Evolutionary conservation across 2,329 filamentous ascomycete genomes (phyloP), one percentile per base, ranked within the genome.

Genomic region (Alternaria postmessia): DNA sequence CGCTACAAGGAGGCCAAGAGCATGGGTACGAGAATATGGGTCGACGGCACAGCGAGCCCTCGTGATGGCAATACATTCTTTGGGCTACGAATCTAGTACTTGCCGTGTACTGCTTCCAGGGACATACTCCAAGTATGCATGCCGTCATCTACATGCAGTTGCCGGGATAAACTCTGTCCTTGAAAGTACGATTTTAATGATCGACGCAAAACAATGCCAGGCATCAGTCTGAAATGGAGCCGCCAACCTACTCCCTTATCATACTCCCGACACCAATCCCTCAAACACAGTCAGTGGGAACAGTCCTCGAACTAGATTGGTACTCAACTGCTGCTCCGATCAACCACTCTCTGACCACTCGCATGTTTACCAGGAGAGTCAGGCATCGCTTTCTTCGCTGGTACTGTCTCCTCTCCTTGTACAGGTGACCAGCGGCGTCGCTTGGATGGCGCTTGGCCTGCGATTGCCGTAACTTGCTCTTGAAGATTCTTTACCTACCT

Each of bases 401-500:
- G 0, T 18, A 39, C 34, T 9, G 36, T 39, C n/a, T 20, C 36
- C 36, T 20, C n/a, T 5, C 9, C 8, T 20, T 7, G 14, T n/a
- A 9, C 36, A 18, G n/a, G 6, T 7, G n/a, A n/a, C 8, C 1
- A 39, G 7, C 4, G 5, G 36, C 1, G 36, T 3, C n/a, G 36
- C 1, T 39, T 39, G 7, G n/a, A 20, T 8, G n/a, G n/a, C 36
- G n/a, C n/a, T 39, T n/a, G 36, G 2, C 5, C 36, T 39, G 7
- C 34, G 36, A 9, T 8, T 8, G n/a, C 14, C 36, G n/a, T 18
- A 2, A 9, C 87, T 70, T 89, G 83, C 62, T 84, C 81, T 68
- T 89, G 87, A 49, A 89, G 77, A 18, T 82, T 80, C 66, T 86
- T 14, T 22, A 14, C 4, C 18, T 22, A 11, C 0, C 18, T 4